Conservation (phyloP, 2,329 filamentous ascomycete genomes). For the Juglanconis juglandina region DNA sequence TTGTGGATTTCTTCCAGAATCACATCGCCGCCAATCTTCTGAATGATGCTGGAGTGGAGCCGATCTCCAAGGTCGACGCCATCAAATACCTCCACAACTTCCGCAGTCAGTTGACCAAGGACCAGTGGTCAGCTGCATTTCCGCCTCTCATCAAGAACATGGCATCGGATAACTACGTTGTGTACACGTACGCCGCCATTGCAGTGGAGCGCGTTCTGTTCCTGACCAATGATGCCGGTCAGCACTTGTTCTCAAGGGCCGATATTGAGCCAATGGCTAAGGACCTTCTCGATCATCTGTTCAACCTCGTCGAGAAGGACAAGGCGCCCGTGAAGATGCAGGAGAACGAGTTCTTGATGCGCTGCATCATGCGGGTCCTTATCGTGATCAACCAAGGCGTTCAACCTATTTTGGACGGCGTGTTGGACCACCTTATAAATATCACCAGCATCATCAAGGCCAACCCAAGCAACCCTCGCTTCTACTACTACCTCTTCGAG, state of each 20-base stretch:
- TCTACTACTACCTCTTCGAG: conserved; percentile 99
- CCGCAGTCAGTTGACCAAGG: conserved; percentile 86
- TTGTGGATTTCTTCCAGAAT: conserved; percentile 92
- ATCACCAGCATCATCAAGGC: conserved; percentile 90
- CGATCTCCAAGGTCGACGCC: conserved; percentile 92
- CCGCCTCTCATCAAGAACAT: conserved; percentile 88
- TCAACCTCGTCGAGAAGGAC: conserved; percentile 85
- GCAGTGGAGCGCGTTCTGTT: conserved; percentile 91
- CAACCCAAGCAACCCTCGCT: conserved; percentile 95
- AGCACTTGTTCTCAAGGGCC: conserved; percentile 73
- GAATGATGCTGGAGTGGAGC: conserved; percentile 63
- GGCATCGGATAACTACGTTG: conserved; percentile 86
- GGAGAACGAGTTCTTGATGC: conserved; percentile 98
- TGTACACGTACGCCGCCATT: conserved; percentile 96
- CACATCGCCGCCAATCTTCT: conserved; percentile 88
- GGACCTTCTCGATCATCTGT: conserved; percentile 83
- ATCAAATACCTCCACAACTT: conserved; percentile 98
- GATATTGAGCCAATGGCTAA: conserved; percentile 80
- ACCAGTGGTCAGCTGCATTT: conserved; percentile 88
- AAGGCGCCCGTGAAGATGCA: conserved; percentile 86
- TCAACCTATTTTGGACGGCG: conserved; percentile 67
- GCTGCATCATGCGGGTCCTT: conserved; percentile 94
- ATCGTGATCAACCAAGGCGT: conserved; percentile 88
- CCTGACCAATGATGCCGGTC: conserved; percentile 70
- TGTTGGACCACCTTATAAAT: conserved; percentile 79